Evolutionary conservation across 176 grass and related monocot species (phyloP).

Genomic region (Aegilops sharonensis): DNA sequence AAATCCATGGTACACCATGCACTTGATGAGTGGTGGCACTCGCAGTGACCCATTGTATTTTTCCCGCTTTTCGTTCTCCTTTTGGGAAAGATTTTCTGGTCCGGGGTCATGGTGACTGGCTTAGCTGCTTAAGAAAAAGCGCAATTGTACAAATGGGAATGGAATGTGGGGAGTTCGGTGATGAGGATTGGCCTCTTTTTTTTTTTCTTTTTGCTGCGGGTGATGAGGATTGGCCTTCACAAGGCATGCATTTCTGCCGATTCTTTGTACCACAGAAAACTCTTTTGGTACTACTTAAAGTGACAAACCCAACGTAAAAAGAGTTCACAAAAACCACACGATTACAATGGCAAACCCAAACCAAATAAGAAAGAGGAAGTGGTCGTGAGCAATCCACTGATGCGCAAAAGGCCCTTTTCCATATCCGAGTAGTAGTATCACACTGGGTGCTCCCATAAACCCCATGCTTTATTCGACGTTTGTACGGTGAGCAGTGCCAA

Average conservation of each 20-base stretch:
- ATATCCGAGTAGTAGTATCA: not conserved
- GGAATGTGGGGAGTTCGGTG: conserved; percentile 22
- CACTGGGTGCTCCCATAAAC: not conserved
- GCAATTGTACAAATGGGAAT: conserved; percentile 12
- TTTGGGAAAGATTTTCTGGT: not conserved
- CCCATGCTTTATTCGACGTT: not conserved
- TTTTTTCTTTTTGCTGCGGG: not conserved
- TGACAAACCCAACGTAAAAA: not conserved
- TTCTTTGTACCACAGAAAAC: too few relatives aligned
- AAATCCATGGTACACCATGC: conserved; percentile 19
- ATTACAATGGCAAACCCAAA: not conserved
- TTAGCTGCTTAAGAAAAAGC: conserved; percentile 34
- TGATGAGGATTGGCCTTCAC: not conserved
- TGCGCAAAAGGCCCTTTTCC: not conserved
- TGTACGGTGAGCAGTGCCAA: conserved; percentile 24
- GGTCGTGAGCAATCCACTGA: not conserved
- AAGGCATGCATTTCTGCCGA: not conserved
- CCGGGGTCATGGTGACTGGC: not conserved
- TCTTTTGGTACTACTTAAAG: too few relatives aligned
- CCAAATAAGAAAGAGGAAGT: not conserved
- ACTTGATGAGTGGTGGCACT: not conserved
- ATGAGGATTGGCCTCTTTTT: not conserved
- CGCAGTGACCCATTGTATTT: not conserved
- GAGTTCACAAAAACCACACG: not conserved
- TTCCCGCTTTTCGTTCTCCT: not conserved